Conservation (phyloP, 495 filamentous ascomycete species). For the Thermochaetoides thermophila region DNA sequence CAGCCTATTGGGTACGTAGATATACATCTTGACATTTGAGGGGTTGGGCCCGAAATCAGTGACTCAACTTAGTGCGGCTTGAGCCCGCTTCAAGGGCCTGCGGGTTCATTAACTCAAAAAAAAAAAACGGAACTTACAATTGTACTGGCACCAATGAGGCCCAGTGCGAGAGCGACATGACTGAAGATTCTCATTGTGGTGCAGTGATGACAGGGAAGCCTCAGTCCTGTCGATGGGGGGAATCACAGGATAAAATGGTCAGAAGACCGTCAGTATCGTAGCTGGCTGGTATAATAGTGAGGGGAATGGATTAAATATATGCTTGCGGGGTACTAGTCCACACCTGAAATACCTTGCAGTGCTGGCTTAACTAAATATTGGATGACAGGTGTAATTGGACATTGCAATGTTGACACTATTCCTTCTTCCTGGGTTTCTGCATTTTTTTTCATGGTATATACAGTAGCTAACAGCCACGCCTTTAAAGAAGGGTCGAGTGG, state of each 20-base stretch:
- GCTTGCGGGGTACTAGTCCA: no score
- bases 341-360: no score
- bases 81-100: conserved; percentile 1
- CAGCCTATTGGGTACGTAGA: conserved; percentile 40
- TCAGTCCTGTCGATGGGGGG: background rate
- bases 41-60: conserved; percentile 30
- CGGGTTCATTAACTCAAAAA: conserved; percentile 3
- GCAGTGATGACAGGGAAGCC: background rate
- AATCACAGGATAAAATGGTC: conserved; percentile 1
- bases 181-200: conserved; percentile 4
- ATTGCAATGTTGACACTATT: no score
- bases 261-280: no score
- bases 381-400: no score
- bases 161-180: conserved; percentile 4
- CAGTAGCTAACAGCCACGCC: no score
- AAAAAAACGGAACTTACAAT: conserved; percentile 1
- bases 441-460: no score
- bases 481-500: no score
- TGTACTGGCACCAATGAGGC: conserved; percentile 4
- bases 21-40: conserved; percentile 36
- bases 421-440: no score
- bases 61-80: conserved; percentile 10
- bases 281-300: no score
- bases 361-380: no score
- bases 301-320: no score